Conservation (phyloP, 805 yeast genomes). For the Saccharomycopsis babjevae region DNA sequence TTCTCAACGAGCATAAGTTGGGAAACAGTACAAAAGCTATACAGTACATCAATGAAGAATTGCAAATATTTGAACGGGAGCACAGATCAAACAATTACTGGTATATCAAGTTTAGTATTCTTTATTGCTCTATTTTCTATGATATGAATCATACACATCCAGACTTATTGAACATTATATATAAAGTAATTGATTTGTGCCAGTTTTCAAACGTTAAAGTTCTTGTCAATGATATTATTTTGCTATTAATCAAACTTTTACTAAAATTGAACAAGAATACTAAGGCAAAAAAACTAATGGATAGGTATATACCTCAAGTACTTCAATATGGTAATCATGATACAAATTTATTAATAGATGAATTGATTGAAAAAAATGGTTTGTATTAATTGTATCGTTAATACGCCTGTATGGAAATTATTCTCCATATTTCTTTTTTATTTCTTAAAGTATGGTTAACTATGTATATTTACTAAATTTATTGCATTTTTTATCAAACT, state of each 20-base stretch:
- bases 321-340: slow-evolving; percentile 28
- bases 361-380: background rate
- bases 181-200: slow-evolving; percentile 41
- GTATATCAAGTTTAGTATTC: slow-evolving; percentile 36
- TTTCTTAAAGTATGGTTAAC: no score
- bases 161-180: slow-evolving; percentile 39
- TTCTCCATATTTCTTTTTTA: no score
- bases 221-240: slow-evolving; percentile 36
- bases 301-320: slow-evolving; percentile 35
- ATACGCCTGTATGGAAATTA: no score
- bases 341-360: background rate
- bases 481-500: no score
- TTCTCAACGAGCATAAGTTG: slow-evolving; percentile 19
- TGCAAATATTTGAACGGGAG: slow-evolving; percentile 20
- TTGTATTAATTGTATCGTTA: background rate
- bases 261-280: slow-evolving; percentile 30
- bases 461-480: no score
- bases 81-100: slow-evolving; percentile 30
- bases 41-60: slow-evolving; percentile 21
- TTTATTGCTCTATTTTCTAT: slow-evolving; percentile 37
- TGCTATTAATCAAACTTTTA: slow-evolving; percentile 37
- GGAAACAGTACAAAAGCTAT: slow-evolving; percentile 22
- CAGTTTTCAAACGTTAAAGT: slow-evolving; percentile 36
- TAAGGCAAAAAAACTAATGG: slow-evolving; percentile 36
- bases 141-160: slow-evolving; percentile 25